Percentiles rank a stretch among this genome's conserved stretches.
These are phyloP conservation scores for Chaetomium sp. DNA, from an alignment of 2,329 filamentous ascomycete genomes.

Conservation along the genomic window DNA sequence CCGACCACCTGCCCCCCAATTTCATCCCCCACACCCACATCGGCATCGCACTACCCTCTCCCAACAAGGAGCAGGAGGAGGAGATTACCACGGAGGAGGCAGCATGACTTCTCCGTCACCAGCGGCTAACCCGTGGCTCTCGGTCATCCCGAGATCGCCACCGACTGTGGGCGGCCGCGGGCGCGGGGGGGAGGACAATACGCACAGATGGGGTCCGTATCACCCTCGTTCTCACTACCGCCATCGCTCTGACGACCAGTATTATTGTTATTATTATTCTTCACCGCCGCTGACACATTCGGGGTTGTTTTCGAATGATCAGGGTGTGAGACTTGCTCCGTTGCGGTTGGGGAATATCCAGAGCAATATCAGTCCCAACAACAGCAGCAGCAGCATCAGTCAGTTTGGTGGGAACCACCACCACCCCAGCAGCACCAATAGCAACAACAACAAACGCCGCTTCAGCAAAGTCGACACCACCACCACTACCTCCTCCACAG, in stretches of 20 bases:
- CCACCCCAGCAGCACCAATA: too few relatives aligned
- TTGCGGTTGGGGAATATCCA: not conserved
- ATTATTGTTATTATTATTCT: not conserved
- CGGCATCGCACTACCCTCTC: not conserved
- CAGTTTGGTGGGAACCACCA: too few relatives aligned
- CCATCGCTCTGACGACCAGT: not conserved
- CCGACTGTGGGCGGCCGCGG: not conserved
- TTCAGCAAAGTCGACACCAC: constrained; percentile 24
- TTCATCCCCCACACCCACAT: not conserved
- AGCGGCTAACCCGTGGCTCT: constrained; percentile 17
- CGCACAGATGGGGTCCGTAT: not conserved
- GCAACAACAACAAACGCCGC: constrained; percentile 9
- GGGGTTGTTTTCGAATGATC: too few relatives aligned
- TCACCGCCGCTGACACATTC: not conserved
- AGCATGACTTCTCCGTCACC: not conserved
- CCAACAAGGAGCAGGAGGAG: too few relatives aligned
- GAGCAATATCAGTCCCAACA: too few relatives aligned
- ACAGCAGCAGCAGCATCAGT: too few relatives aligned
- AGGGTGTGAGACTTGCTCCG: not conserved
- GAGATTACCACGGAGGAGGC: not conserved
- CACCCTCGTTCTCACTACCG: not conserved
- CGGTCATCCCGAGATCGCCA: constrained; percentile 12
- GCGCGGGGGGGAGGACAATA: not conserved
- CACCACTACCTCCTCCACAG: not conserved
- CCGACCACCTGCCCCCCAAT: constrained; percentile 3